Percentiles rank a stretch among this genome's conserved stretches.
Conservation (phyloP, 192 early-diverging fungal species). For the Mycoemilia scoparia region DNA sequence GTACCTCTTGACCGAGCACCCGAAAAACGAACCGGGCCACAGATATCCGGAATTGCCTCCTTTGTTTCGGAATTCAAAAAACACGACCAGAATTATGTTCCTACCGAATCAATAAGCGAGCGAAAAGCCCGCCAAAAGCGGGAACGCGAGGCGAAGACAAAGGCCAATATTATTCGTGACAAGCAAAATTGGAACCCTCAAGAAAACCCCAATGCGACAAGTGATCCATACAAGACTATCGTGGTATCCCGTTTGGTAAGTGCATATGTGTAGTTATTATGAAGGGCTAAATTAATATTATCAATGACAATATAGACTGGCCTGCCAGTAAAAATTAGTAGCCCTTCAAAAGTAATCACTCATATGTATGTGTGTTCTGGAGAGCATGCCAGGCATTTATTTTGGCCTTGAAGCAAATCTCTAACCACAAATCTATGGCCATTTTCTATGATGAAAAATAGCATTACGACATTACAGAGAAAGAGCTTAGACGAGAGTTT, state of each 20-base stretch:
- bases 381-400: too few species aligned
- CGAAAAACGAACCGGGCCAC: constrained; percentile 8
- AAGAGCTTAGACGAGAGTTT: constrained; percentile 58
- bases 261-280: too few species aligned
- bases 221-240: constrained; percentile 85
- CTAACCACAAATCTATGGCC: too few species aligned
- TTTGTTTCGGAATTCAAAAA: constrained; percentile 9
- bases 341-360: too few species aligned
- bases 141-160: constrained; percentile 13
- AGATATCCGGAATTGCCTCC: constrained; percentile 12
- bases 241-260: constrained; percentile 72
- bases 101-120: constrained; percentile 14
- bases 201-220: constrained; percentile 45
- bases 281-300: too few species aligned
- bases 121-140: constrained; percentile 16
- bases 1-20: constrained; percentile 12
- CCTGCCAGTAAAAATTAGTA: too few species aligned
- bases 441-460: too few species aligned
- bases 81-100: neutral
- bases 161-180: constrained; percentile 15
- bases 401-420: too few species aligned
- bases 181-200: constrained; percentile 17
- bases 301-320: too few species aligned
- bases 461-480: constrained; percentile 25
- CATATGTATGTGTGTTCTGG: too few species aligned